A percentile compares a stretch with the other conserved stretches of the same genome.
These are phyloP conservation scores for Brassica napus DNA, from an alignment of 345 rosid genomes.

Conservation along the genomic window Da-Ae NC_063452.1:53867001-53867500, in stretches of 20 bases:
- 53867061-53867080: background rate
- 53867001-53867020: no score
- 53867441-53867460: slow-evolving; percentile 94
- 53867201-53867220: background rate
- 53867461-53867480: slow-evolving; percentile 84
- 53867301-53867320: slow-evolving; percentile 74
- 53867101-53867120: background rate
- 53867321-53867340: slow-evolving; percentile 91
- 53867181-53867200: background rate
- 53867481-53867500: slow-evolving; percentile 97
- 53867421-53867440: slow-evolving; percentile 83
- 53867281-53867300: slow-evolving; percentile 76
- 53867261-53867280: background rate
- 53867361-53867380: slow-evolving; percentile 93
- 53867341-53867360: slow-evolving; percentile 87
- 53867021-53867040: no score
- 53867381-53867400: slow-evolving; percentile 97
- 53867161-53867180: background rate
- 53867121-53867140: slow-evolving; percentile 3
- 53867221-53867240: slow-evolving; percentile 19
- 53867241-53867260: background rate
- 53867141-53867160: slow-evolving; percentile 1
- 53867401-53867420: slow-evolving; percentile 78
- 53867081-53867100: slow-evolving; percentile 29
- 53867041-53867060: background rate